Percentiles rank a stretch among this genome's conserved stretches.
These are phyloP conservation scores for Singerocomus inundabilis DNA, from an alignment of 1,284 basidiomycete species.

Conservation along the genomic window DNA sequence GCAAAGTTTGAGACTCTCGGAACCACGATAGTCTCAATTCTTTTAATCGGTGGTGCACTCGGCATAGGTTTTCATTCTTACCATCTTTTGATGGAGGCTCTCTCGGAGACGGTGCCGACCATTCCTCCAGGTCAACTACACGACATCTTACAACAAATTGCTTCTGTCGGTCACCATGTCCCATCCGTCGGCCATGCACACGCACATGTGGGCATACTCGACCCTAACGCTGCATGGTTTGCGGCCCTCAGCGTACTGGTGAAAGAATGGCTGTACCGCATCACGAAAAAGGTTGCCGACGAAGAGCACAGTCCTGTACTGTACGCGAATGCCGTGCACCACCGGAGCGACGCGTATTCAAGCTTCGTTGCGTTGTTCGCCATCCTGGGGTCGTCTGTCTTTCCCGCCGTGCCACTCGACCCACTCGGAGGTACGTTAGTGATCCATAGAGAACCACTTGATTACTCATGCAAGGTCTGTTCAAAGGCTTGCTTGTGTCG, in stretches of 20 bases:
- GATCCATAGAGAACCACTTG: not conserved
- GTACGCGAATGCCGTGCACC: slow-evolving; percentile 90
- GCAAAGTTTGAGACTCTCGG: slow-evolving; percentile 95
- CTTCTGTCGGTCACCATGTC: slow-evolving; percentile 52
- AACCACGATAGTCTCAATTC: slow-evolving; percentile 79
- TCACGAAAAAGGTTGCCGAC: slow-evolving; percentile 85
- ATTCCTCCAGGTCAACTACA: slow-evolving; percentile 62
- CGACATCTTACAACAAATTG: slow-evolving; percentile 55
- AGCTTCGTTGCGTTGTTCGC: slow-evolving; percentile 85
- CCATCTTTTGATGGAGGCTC: slow-evolving; percentile 68
- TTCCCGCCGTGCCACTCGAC: slow-evolving; percentile 87
- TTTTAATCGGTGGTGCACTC: slow-evolving; percentile 83
- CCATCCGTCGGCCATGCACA: slow-evolving; percentile 53
- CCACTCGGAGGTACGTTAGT: slow-evolving; percentile 78
- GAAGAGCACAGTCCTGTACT: slow-evolving; percentile 90
- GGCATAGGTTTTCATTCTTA: slow-evolving; percentile 95
- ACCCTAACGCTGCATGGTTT: slow-evolving; percentile 97
- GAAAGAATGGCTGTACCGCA: slow-evolving; percentile 93
- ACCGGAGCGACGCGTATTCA: slow-evolving; percentile 92
- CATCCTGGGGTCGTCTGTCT: slow-evolving; percentile 83
- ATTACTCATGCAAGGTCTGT: slow-evolving; percentile 10
- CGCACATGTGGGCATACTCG: slow-evolving; percentile 60
- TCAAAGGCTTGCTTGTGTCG: slow-evolving; percentile 78
- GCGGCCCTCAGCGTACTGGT: slow-evolving; percentile 76
- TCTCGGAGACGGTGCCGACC: slow-evolving; percentile 56